A percentile compares a stretch with the other conserved stretches of the same genome.
phyloP scores from a whole-genome alignment of 1,139 yeast species.

The Tardiomyces digboiensis region DNA sequence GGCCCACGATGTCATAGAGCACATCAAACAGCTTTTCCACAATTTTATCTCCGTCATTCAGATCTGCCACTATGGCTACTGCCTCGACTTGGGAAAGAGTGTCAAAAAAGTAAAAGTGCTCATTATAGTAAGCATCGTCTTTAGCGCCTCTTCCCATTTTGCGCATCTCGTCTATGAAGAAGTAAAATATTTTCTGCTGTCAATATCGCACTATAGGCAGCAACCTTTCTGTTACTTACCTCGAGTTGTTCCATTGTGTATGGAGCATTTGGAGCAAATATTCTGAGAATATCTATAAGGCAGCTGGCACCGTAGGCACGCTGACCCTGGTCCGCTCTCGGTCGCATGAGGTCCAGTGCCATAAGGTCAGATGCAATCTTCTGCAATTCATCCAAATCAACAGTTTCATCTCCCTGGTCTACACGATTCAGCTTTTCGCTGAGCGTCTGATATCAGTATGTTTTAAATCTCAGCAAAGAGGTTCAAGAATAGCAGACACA shows the following conservation, averaged over 20 bases:
- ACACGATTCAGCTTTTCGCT: slow-evolving; percentile 52
- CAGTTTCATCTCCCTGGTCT: slow-evolving; percentile 43
- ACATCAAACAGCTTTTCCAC: slow-evolving; percentile 48
- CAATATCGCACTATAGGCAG: neutral
- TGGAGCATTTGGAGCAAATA: slow-evolving; percentile 91
- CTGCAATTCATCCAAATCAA: slow-evolving; percentile 37
- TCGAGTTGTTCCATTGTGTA: slow-evolving; percentile 55
- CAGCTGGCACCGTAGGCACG: slow-evolving; percentile 69
- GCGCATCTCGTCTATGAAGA: slow-evolving; percentile 52
- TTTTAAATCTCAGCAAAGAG: no score
- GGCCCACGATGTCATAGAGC: slow-evolving; percentile 42
- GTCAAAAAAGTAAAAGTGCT: slow-evolving; percentile 58
- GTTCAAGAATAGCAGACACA: no score
- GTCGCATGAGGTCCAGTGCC: slow-evolving; percentile 47
- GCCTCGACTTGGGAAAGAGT: slow-evolving; percentile 71
- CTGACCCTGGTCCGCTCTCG: slow-evolving; percentile 55
- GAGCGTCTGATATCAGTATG: slow-evolving; percentile 28
- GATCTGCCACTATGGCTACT: slow-evolving; percentile 68
- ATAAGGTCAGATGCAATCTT: slow-evolving; percentile 43
- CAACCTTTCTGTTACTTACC: slow-evolving; percentile 21
- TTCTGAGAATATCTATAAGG: slow-evolving; percentile 61
- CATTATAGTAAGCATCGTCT: slow-evolving; percentile 56
- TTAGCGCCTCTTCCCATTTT: slow-evolving; percentile 40
- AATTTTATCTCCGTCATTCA: slow-evolving; percentile 51
- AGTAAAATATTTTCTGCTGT: slow-evolving; percentile 18